Percentiles rank a stretch among this genome's conserved stretches.
These are phyloP conservation scores for Saccharomycopsis phalli DNA, from an alignment of 1,139 yeast species.

Conservation along the genomic window DNA sequence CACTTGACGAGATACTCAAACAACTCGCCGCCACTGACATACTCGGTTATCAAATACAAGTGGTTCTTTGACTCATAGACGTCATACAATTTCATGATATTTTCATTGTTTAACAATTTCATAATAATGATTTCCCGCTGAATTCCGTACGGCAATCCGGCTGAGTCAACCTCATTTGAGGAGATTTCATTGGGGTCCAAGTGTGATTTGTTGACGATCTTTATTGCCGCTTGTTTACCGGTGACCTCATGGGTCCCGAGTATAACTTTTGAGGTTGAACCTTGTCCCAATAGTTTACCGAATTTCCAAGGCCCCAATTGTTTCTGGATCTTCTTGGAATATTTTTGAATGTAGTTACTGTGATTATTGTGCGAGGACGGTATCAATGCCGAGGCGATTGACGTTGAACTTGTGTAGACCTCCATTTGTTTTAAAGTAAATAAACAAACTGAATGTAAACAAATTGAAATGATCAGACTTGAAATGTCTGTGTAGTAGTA, in stretches of 20 bases:
- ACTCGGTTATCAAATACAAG: conserved; percentile 63
- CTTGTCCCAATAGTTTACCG: conserved; percentile 73
- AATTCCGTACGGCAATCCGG: conserved; percentile 68
- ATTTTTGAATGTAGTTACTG: conserved; percentile 18
- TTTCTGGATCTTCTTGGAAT: conserved; percentile 23
- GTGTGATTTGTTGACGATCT: conserved; percentile 64
- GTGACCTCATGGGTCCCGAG: conserved; percentile 60
- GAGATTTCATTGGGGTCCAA: conserved; percentile 26
- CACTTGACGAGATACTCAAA: conserved; percentile 58
- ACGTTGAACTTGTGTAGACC: conserved; percentile 27
- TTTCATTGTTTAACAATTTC: conserved; percentile 70
- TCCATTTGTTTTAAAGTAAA: conserved; percentile 25
- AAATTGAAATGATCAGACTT: neutral
- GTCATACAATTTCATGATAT: conserved; percentile 66
- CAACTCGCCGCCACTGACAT: conserved; percentile 78
- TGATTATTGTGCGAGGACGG: conserved; percentile 26
- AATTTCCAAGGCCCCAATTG: conserved; percentile 79
- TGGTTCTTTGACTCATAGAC: conserved; percentile 82
- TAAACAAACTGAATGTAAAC: neutral
- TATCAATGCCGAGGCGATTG: conserved; percentile 26
- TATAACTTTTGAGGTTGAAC: conserved; percentile 74
- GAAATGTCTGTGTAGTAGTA: too few relatives aligned
- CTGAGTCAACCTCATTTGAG: conserved; percentile 32
- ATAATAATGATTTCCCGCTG: conserved; percentile 77
- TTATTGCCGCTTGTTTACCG: conserved; percentile 74